Evolutionary conservation across 768 basidiomycete species (phyloP), one percentile per base, ranked within the genome.

Genomic region (Russula abietina): DNA sequence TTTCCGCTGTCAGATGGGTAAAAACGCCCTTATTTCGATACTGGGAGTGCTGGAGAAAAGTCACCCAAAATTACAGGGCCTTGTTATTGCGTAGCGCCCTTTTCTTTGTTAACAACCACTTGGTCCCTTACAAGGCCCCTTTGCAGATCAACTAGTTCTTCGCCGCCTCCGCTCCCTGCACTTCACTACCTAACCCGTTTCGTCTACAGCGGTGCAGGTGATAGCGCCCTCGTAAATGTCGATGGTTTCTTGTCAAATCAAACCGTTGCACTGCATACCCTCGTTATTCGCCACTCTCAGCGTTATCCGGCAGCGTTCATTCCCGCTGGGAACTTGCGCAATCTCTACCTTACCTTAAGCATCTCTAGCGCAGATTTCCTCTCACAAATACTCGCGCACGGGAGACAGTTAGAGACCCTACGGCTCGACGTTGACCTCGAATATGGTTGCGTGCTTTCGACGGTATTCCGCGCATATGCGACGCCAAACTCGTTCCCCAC

Each of bases 321-420:
- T 57, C 80, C 81, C 24, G 76, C 87, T 55, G 81, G 84, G 32
- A 84, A 88, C 70, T 79, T 89, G 43, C 85, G 85, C 6, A 77
- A 80, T 55, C 79, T 89, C 62, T 76, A 83, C 65, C 76, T 79
- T 2, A 85, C 86, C 9, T 76, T 79, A 64, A 78, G 86, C 70
- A 79, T 82, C 0, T 65, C 74, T 1, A 79, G 79, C 53, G 76
- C 77, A 0, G 78, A 81, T 30, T 78, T 79, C 1, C 79, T 89
- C 65, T 75, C 80, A 8, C 84, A 86, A 58, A 80, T 90, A 53
- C 77, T 90, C 19, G 70, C 73, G 1, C 76, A 84, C 64, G 87
- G 86, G 2, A 77, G 81, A 22, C 87, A 88, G 68, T 76, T 89
- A 22, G 86, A 89, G 70, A 80, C 77, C 0, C 76, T 89, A 33